phyloP scores from a whole-genome alignment of 352 stramenopile species.

The Pythium insidiosum region DNA sequence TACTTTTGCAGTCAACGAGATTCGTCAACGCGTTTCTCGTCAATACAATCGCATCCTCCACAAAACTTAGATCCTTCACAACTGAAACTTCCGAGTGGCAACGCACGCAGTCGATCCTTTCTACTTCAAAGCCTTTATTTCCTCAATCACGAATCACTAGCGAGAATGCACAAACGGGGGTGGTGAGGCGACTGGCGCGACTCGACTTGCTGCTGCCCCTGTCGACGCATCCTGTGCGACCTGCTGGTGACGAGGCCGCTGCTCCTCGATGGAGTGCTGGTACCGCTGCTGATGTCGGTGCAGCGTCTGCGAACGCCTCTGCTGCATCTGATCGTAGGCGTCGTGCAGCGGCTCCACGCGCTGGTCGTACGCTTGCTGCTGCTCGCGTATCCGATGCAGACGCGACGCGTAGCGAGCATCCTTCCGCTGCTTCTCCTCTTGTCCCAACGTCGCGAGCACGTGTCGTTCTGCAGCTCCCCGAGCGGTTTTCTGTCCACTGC shows the following conservation, averaged over 20 bases:
- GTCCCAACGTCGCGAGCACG: slow-evolving; percentile 32
- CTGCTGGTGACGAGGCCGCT: slow-evolving; percentile 2
- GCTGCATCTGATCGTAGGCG: slow-evolving; percentile 18
- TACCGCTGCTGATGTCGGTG: slow-evolving; percentile 34
- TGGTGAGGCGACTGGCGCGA: no score
- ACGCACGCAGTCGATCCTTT: no score
- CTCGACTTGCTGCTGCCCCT: no score
- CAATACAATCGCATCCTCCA: no score
- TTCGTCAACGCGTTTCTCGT: no score
- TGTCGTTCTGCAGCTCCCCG: background rate
- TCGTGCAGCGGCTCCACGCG: slow-evolving; percentile 17
- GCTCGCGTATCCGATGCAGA: slow-evolving; percentile 27
- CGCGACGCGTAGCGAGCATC: slow-evolving; percentile 23
- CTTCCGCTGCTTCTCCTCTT: slow-evolving; percentile 42
- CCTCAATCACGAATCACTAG: no score
- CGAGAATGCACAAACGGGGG: no score
- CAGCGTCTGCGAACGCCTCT: slow-evolving; percentile 28
- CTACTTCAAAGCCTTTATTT: no score
- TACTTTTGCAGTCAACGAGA: no score
- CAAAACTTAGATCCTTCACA: no score
- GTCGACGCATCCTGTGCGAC: no score
- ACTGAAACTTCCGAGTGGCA: no score
- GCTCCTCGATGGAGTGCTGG: slow-evolving; percentile 25
- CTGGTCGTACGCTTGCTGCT: slow-evolving; percentile 28
- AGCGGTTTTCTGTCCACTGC: slow-evolving; percentile 9